Evolutionary conservation across 2,329 filamentous ascomycete species (phyloP).

Genomic region (Diplodia seriata): DNA sequence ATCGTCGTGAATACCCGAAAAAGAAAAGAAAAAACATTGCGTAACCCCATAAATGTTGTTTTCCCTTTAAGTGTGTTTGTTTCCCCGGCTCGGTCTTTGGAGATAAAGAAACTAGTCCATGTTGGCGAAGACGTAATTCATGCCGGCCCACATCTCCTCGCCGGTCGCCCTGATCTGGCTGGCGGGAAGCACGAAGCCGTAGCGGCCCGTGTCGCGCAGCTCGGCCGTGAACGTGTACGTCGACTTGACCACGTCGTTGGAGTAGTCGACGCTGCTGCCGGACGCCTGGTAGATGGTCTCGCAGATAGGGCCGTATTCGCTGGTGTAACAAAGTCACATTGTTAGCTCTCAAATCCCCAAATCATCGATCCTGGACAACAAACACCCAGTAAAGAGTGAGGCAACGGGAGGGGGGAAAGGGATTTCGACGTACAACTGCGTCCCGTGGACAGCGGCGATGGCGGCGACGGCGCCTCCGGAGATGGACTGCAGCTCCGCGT

Average conservation of each 20-base stretch:
- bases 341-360: neutral
- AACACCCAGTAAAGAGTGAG: too few relatives aligned
- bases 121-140: conserved; percentile 12
- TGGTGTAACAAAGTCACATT: conserved; percentile 10
- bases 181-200: conserved; percentile 59
- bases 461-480: conserved; percentile 59
- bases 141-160: conserved; percentile 56
- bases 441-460: conserved; percentile 56
- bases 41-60: neutral
- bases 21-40: neutral
- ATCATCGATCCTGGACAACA: too few relatives aligned
- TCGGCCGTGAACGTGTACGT: conserved; percentile 58
- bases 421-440: conserved; percentile 4
- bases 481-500: conserved; percentile 58
- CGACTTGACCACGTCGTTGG: conserved; percentile 51
- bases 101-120: conserved; percentile 31
- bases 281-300: conserved; percentile 66
- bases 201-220: conserved; percentile 56
- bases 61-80: too few relatives aligned
- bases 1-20: neutral
- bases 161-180: conserved; percentile 56
- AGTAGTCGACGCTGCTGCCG: conserved; percentile 55
- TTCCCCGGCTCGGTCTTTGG: neutral
- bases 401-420: neutral
- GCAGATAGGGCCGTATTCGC: conserved; percentile 59